Conservation (phyloP, 441 rosid genomes). For the Metrosideros polymorpha region DNA sequence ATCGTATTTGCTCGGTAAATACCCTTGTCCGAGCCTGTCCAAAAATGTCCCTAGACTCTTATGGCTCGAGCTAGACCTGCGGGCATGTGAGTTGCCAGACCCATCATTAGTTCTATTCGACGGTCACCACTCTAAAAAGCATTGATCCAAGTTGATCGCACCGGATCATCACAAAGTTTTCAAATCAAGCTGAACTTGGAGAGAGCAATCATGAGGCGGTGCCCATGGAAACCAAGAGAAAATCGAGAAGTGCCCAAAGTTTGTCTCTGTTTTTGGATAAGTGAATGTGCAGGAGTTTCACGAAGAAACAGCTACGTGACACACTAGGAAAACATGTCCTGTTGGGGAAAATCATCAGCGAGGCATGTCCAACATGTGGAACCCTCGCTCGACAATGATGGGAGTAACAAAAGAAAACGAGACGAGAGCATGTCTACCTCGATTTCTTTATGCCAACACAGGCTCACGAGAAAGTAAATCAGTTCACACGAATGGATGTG, state of each 20-base stretch:
- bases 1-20: too few species aligned
- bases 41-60: not conserved
- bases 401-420: not conserved
- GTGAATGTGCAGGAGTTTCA: not conserved
- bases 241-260: not conserved
- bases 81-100: not conserved
- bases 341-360: too few species aligned
- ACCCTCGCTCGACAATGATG: not conserved
- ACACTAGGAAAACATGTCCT: not conserved
- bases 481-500: not conserved
- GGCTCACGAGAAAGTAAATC: fast-evolving
- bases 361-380: too few species aligned
- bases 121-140: not conserved
- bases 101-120: not conserved
- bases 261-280: not conserved
- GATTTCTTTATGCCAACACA: not conserved
- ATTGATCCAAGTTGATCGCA: not conserved
- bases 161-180: not conserved
- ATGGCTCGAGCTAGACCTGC: not conserved
- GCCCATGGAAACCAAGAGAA: not conserved
- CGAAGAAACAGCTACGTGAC: not conserved
- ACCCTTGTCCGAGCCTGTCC: too few species aligned
- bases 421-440: too few species aligned
- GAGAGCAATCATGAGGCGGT: not conserved
- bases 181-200: not conserved